Conservation (phyloP, 2,329 filamentous ascomycete species). For the Thielaviopsis euricoi region DNA sequence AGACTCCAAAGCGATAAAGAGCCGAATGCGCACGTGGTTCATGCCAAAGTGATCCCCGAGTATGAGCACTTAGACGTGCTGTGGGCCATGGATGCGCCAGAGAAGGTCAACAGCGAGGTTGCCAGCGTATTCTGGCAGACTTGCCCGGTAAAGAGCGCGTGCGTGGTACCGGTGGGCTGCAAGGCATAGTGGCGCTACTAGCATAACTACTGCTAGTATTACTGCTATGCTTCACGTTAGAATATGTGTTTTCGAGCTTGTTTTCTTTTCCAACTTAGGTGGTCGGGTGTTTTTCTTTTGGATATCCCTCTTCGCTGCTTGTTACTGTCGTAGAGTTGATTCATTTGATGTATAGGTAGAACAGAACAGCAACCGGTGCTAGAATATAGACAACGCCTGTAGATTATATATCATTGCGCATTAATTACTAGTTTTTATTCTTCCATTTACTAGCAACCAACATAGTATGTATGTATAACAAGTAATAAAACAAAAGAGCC, state of each 20-base stretch:
- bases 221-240: neutral
- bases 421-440: neutral
- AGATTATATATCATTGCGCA: neutral
- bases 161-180: constrained; percentile 49
- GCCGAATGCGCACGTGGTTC: constrained; percentile 64
- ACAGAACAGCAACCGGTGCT: neutral
- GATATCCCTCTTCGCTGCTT: neutral
- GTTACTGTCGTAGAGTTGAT: neutral
- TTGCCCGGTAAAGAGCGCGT: constrained; percentile 35
- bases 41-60: constrained; percentile 65
- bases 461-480: neutral
- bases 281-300: neutral
- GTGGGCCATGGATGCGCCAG: constrained; percentile 79
- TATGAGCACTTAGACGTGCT: constrained; percentile 93
- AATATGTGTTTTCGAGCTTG: neutral
- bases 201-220: neutral
- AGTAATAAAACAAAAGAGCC: neutral
- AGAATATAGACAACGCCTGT: neutral
- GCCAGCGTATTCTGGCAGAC: constrained; percentile 76
- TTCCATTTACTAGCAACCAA: neutral
- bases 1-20: constrained; percentile 64
- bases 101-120: constrained; percentile 68
- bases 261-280: too few species aligned
- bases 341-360: neutral
- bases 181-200: constrained; percentile 19